Base-by-base conservation (phyloP, 1,284 basidiomycete genomes). In the Melanopsichium pennsylvanicum region DNA sequence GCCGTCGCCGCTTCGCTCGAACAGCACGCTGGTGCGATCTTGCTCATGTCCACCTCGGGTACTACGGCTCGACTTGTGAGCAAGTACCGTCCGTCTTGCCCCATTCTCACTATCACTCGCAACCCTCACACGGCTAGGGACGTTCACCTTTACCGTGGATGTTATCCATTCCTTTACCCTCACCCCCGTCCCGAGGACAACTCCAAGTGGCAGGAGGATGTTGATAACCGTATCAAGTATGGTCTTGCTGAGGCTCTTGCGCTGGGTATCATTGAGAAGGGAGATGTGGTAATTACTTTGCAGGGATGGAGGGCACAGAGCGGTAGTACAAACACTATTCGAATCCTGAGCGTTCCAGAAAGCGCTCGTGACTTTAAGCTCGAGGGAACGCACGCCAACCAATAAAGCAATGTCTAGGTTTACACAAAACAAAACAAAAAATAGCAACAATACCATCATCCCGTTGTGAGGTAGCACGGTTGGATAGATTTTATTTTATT, bases 241-340 rank as follows among this genome's bases (percentile, higher is more conserved):
- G 96, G 94, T 70, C 86, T 98, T 81, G 87, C 88, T 81, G 89
- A 86, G 81, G 96, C 92, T n/a, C 86, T 98, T 43, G 85, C 85
- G 32, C 84, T 99, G 80, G 90, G 90, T 71, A 88, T 99, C 81
- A 88, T 98, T 84, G 88, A 89, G 82, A 88, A 92, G 52, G 93
- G 93, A 54, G 89, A 89, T 55, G 93, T 93, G 18, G 87, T 98
- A 78, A 87, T 98, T 75, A 95, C 95, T 43, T 89, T 98, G 10
- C 96, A 98, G 84, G 96, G 96, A 43, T 99, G 95, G 95, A 94
- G 95, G 84, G 93, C 93, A 48, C 95, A 96, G 70, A 87, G 95
- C 55, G 94, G 94, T 37, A 92, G 96, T 85, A 92, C 83, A 68
- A 84, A 83, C 70, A 79, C 77, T 25, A 67, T 81, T 46, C 76